These are phyloP conservation scores for Hericium coralloides DNA, from an alignment of 768 basidiomycete genomes.

Conservation along the genomic window DNA sequence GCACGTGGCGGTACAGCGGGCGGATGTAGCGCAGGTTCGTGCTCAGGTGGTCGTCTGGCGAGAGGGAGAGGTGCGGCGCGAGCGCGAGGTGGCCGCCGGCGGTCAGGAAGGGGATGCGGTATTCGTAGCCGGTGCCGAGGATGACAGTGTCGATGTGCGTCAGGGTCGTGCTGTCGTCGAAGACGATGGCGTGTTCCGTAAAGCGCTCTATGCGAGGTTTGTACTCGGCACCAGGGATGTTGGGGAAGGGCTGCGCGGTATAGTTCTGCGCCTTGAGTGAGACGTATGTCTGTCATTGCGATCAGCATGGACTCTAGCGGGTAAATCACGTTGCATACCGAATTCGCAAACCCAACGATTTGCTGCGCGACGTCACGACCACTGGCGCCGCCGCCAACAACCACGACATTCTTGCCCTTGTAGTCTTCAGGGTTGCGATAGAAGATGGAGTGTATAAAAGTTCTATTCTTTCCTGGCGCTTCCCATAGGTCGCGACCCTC, in stretches of 20 bases:
- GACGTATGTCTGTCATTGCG: slow-evolving; percentile 26
- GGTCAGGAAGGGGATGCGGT: slow-evolving; percentile 40
- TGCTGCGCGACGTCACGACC: slow-evolving; percentile 41
- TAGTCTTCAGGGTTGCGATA: slow-evolving; percentile 41
- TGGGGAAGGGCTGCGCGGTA: slow-evolving; percentile 6
- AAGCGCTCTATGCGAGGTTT: slow-evolving; percentile 44
- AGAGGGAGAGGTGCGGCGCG: slow-evolving; percentile 1
- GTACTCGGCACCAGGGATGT: slow-evolving; percentile 3
- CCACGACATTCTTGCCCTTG: slow-evolving; percentile 32
- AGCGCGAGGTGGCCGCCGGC: slow-evolving; percentile 15
- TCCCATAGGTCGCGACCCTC: slow-evolving; percentile 43
- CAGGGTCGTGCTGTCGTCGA: slow-evolving; percentile 35
- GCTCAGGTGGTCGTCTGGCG: slow-evolving; percentile 20
- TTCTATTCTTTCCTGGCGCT: slow-evolving; percentile 21
- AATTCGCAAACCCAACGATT: slow-evolving; percentile 27
- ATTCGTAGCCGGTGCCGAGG: slow-evolving; percentile 27
- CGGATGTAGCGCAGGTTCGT: slow-evolving; percentile 47
- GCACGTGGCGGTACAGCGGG: slow-evolving; percentile 44
- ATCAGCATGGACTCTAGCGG: no score
- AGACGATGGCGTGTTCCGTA: slow-evolving; percentile 33
- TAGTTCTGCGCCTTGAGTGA: slow-evolving; percentile 21
- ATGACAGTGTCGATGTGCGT: slow-evolving; percentile 37
- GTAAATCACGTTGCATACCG: slow-evolving; percentile 34
- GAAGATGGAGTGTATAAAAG: slow-evolving; percentile 44
- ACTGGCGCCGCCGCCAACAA: slow-evolving; percentile 40